phyloP scores from a whole-genome alignment of 116 monocot species.

The Dioscorea cayenensis region DNA sequence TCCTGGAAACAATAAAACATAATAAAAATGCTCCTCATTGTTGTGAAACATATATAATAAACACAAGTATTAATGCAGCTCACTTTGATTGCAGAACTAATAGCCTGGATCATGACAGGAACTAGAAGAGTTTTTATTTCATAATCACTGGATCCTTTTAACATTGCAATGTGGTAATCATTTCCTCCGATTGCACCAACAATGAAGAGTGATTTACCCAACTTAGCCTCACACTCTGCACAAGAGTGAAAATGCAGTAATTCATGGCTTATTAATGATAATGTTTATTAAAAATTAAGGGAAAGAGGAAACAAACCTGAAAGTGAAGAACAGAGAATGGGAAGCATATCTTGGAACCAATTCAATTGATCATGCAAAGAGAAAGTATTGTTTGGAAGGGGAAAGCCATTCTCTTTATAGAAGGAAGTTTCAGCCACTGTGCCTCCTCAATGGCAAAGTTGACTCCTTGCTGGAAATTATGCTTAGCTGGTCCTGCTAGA shows the following conservation, averaged over 20 bases:
- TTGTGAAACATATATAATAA: neutral
- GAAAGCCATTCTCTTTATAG: slow-evolving; percentile 12
- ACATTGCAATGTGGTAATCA: neutral
- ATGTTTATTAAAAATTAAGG: neutral
- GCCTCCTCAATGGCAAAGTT: slow-evolving; percentile 27
- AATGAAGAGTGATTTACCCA: slow-evolving; percentile 16
- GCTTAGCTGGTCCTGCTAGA: slow-evolving; percentile 5
- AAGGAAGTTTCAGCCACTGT: slow-evolving; percentile 13
- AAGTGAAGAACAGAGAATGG: neutral
- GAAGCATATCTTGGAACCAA: slow-evolving; percentile 14
- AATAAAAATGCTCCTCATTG: neutral
- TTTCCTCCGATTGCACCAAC: slow-evolving; percentile 6
- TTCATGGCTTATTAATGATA: neutral
- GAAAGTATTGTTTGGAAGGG: neutral
- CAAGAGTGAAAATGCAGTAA: neutral
- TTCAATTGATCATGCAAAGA: slow-evolving; percentile 5
- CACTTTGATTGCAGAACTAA: neutral
- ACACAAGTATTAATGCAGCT: neutral
- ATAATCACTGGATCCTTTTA: neutral
- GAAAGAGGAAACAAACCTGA: neutral
- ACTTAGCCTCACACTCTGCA: slow-evolving; percentile 18
- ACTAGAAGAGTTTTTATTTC: neutral
- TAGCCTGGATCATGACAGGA: neutral
- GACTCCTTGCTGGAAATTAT: slow-evolving; percentile 10
- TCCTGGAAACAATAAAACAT: neutral